phyloP scores from a whole-genome alignment of 108 stramenopile genomes.

The Skeletonema grethae region DNA sequence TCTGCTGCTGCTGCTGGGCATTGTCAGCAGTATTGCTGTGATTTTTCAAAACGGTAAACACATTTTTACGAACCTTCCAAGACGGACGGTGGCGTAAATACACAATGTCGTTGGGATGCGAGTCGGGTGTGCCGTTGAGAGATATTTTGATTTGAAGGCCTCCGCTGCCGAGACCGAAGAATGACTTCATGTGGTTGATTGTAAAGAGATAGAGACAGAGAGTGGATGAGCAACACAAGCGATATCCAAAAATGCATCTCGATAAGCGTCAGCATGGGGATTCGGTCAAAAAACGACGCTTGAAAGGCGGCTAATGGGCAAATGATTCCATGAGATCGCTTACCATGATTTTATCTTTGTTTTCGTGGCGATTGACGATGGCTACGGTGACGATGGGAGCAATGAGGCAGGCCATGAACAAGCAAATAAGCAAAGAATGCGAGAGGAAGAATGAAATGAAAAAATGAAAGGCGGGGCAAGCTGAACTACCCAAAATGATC shows the following conservation, averaged over 20 bases:
- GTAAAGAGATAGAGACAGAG: neutral
- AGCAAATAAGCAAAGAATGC: too few species aligned
- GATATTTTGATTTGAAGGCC: constrained; percentile 75
- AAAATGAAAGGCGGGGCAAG: too few species aligned
- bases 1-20: constrained; percentile 6
- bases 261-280: neutral
- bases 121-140: constrained; percentile 33
- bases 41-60: constrained; percentile 75
- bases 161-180: constrained; percentile 58
- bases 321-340: neutral
- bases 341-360: neutral
- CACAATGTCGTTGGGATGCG: constrained; percentile 39
- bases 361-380: neutral
- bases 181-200: constrained; percentile 17
- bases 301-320: neutral
- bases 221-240: neutral
- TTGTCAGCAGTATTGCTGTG: constrained; percentile 23
- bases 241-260: neutral
- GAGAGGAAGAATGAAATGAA: too few species aligned
- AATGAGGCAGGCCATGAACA: neutral
- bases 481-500: too few species aligned
- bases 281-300: neutral
- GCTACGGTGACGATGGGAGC: neutral
- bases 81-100: constrained; percentile 76
- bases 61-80: constrained; percentile 87